A percentile compares a stretch with the other conserved stretches of the same genome.
Conservation (phyloP, 441 rosid species). For the Flueggea neowawraea region DNA sequence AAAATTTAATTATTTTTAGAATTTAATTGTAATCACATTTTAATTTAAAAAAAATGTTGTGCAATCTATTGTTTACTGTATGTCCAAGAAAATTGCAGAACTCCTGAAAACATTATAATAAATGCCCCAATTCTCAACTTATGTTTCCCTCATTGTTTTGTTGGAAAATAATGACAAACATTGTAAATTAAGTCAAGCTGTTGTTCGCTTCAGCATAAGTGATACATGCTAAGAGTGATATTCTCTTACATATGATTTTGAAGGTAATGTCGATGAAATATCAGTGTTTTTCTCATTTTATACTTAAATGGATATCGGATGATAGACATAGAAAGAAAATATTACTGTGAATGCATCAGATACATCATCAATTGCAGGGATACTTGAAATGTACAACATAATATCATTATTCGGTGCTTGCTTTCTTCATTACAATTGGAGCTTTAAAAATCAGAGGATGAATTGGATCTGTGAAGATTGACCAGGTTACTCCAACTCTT, state of each 20-base stretch:
- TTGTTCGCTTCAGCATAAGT: too few relatives aligned
- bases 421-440: constrained; percentile 3
- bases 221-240: too few relatives aligned
- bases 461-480: too few relatives aligned
- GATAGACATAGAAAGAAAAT: neutral
- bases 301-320: too few relatives aligned
- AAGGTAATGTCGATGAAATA: too few relatives aligned
- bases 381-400: constrained; percentile 9
- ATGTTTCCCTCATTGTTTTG: neutral
- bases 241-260: neutral
- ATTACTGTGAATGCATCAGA: neutral
- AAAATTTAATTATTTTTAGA: too few relatives aligned
- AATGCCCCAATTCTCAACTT: neutral
- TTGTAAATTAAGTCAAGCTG: neutral
- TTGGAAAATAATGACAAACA: neutral
- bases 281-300: too few relatives aligned
- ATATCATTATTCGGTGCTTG: constrained; percentile 5
- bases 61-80: constrained; percentile 80
- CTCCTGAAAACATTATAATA: constrained; percentile 7
- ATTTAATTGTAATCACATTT: too few relatives aligned
- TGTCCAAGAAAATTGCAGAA: constrained; percentile 55
- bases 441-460: too few relatives aligned
- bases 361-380: constrained; percentile 15
- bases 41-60: too few relatives aligned
- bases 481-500: too few relatives aligned